These are phyloP conservation scores for Paecilomyces sp. DNA, from an alignment of 2,329 filamentous ascomycete genomes.

Conservation along the genomic window DNA sequence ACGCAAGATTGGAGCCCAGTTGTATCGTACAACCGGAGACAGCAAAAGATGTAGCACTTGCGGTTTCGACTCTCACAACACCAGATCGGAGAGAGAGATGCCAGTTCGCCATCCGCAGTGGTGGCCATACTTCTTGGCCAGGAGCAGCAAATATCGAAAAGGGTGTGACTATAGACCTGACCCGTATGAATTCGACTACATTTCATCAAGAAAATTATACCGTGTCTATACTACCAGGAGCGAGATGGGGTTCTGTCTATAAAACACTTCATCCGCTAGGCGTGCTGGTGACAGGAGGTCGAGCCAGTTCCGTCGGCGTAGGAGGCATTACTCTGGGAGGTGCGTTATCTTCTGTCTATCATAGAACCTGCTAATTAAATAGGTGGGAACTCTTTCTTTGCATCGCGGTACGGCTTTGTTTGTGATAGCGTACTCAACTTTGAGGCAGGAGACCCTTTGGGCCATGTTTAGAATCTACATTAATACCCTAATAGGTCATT, in stretches of 20 bases:
- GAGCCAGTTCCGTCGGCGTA: constrained; percentile 14
- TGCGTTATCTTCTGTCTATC: neutral
- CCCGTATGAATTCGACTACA: neutral
- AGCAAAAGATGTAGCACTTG: too few relatives aligned
- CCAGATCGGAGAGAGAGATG: too few relatives aligned
- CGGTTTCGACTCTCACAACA: too few relatives aligned
- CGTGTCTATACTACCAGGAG: neutral
- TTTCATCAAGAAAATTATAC: neutral
- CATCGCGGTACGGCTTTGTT: constrained; percentile 41
- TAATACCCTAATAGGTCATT: constrained; percentile 31
- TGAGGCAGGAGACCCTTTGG: constrained; percentile 21
- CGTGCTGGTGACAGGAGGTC: constrained; percentile 14
- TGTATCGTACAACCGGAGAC: too few relatives aligned
- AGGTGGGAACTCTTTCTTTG: constrained; percentile 46
- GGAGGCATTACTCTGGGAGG: constrained; percentile 12
- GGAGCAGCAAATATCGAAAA: constrained; percentile 6
- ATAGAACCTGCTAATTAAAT: too few relatives aligned
- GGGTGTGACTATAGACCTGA: constrained; percentile 1
- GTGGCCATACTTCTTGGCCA: neutral
- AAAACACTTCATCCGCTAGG: constrained; percentile 6
- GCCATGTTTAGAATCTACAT: neutral
- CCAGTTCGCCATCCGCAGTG: constrained; percentile 1
- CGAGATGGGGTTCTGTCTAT: neutral
- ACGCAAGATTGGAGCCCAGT: too few relatives aligned
- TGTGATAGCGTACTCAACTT: constrained; percentile 44